A percentile compares a stretch with the other conserved stretches of the same genome.
Conservation (phyloP, 1,284 basidiomycete species). For the Ceratobasidium papillatum region DNA sequence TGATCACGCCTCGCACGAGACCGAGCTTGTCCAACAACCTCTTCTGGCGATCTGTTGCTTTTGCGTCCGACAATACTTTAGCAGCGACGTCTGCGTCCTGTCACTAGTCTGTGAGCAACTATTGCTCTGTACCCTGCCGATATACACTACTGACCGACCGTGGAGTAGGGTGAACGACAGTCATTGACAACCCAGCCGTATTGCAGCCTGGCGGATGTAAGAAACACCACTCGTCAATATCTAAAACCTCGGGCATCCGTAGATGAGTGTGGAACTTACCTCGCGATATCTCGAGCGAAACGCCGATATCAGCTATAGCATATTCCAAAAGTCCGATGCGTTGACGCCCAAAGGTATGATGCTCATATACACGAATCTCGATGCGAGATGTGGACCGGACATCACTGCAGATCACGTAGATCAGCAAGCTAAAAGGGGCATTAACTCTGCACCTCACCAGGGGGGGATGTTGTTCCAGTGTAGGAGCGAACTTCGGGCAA, state of each 20-base stretch:
- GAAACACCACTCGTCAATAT: not conserved
- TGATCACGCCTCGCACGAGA: not conserved
- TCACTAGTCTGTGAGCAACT: not conserved
- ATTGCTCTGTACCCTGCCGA: not conserved
- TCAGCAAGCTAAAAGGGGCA: not conserved
- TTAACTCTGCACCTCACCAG: not conserved
- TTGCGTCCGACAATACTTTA: not conserved
- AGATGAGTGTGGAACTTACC: too few species aligned
- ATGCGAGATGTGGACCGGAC: not conserved
- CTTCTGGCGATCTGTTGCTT: not conserved
- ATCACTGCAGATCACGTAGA: not conserved
- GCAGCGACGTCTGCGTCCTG: not conserved
- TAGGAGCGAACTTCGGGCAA: not conserved
- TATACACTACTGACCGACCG: not conserved
- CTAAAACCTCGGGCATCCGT: too few species aligned
- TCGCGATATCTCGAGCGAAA: not conserved
- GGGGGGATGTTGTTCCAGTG: not conserved
- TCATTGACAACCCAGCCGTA: not conserved
- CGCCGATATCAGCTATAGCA: not conserved
- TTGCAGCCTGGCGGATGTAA: not conserved
- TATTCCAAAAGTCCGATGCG: not conserved
- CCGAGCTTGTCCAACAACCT: not conserved
- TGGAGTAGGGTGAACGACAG: not conserved
- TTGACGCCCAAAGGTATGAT: not conserved
- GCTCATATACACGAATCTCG: conserved; percentile 4